These are phyloP conservation scores for Calonectria hongkongensis DNA, from an alignment of 2,329 filamentous ascomycete species.

Conservation along the genomic window DNA sequence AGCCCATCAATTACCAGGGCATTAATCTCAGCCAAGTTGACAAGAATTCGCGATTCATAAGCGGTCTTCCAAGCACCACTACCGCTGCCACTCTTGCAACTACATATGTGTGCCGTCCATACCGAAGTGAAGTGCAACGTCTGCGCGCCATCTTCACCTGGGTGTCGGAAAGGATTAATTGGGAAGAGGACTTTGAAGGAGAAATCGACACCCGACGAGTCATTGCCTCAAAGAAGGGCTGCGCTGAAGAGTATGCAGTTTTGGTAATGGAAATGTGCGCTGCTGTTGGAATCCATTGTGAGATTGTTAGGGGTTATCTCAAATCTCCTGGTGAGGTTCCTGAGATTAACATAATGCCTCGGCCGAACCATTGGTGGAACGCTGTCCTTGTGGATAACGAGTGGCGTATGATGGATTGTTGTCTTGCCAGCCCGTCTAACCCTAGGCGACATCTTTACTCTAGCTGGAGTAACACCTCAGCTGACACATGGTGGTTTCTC, in stretches of 20 bases:
- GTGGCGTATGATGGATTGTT: slow-evolving; percentile 98
- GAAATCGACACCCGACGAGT: slow-evolving; percentile 88
- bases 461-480: slow-evolving; percentile 78
- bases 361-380: slow-evolving; percentile 98
- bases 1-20: slow-evolving; percentile 86
- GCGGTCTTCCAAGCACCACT: slow-evolving; percentile 86
- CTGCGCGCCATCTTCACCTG: slow-evolving; percentile 97
- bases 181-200: slow-evolving; percentile 97
- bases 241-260: slow-evolving; percentile 90
- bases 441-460: slow-evolving; percentile 87
- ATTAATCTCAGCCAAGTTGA: slow-evolving; percentile 92
- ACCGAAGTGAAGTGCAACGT: slow-evolving; percentile 94
- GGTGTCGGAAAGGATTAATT: slow-evolving; percentile 94
- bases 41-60: slow-evolving; percentile 95
- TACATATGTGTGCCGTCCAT: slow-evolving; percentile 94
- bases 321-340: slow-evolving; percentile 90
- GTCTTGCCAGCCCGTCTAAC: slow-evolving; percentile 92
- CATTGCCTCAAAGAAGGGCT: slow-evolving; percentile 88
- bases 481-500: slow-evolving; percentile 97
- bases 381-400: slow-evolving; percentile 93
- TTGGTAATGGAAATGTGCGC: slow-evolving; percentile 95
- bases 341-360: slow-evolving; percentile 88
- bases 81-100: slow-evolving; percentile 90
- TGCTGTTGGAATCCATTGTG: slow-evolving; percentile 90
- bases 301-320: slow-evolving; percentile 91